Percentiles rank a stretch among this genome's conserved stretches.
Conservation (phyloP, 176 grass and related monocot genomes). For the Triticum monococcum region DNA sequence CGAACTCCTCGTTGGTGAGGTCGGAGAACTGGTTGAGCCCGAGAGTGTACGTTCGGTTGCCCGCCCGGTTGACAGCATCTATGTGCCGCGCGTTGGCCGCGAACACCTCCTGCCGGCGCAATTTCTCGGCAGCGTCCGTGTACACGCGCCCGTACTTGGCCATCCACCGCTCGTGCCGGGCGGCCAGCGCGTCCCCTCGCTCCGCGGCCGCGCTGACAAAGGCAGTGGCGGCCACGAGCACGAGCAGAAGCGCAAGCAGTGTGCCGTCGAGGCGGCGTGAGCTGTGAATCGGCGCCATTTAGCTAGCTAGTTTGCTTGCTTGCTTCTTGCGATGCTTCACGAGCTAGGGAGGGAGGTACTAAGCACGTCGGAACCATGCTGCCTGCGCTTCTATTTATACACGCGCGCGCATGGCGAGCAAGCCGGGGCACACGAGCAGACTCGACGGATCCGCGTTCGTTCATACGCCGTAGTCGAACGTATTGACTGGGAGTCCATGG, state of each 20-base stretch:
- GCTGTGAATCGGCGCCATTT: constrained; percentile 24
- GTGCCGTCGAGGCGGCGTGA: background rate
- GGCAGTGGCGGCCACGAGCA: background rate
- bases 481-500: too few species aligned
- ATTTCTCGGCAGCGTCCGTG: constrained; percentile 34
- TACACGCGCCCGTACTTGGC: constrained; percentile 31
- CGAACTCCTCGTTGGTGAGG: constrained; percentile 44
- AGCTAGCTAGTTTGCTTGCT: background rate
- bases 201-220: background rate
- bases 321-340: background rate
- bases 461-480: too few species aligned
- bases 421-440: too few species aligned
- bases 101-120: constrained; percentile 28
- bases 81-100: constrained; percentile 33
- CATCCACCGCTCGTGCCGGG: constrained; percentile 46
- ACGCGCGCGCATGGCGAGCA: background rate
- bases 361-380: background rate
- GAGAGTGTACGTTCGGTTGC: constrained; percentile 35
- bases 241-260: background rate
- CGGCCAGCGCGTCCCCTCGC: background rate
- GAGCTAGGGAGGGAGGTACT: background rate
- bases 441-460: background rate
- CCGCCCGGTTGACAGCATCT: constrained; percentile 34
- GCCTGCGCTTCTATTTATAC: background rate
- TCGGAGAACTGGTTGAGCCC: constrained; percentile 38